These are phyloP conservation scores for Circinella umbellata DNA, from an alignment of 371 early-diverging fungal species.

Conservation along the genomic window DNA sequence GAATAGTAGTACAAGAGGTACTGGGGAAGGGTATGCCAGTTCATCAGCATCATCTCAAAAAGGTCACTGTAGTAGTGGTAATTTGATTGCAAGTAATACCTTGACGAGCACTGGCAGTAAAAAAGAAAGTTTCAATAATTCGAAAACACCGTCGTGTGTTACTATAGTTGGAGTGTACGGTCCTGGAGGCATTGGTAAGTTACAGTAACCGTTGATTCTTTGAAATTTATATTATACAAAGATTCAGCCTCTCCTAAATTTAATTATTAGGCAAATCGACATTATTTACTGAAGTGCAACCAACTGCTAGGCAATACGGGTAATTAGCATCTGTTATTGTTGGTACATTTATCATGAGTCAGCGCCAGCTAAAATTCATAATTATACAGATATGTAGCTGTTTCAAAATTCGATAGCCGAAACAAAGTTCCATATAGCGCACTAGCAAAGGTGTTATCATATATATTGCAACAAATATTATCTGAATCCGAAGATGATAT, in stretches of 20 bases:
- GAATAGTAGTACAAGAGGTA: too few relatives aligned
- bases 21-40: too few relatives aligned
- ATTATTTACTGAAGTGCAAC: conserved; percentile 38
- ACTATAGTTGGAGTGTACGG: conserved; percentile 42
- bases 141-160: conserved; percentile 24
- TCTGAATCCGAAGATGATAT: conserved; percentile 49
- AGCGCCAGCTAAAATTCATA: background rate
- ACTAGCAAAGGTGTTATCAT: conserved; percentile 41
- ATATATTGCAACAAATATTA: conserved; percentile 46
- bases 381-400: conserved; percentile 41
- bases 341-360: background rate
- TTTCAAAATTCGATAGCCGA: conserved; percentile 42
- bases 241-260: background rate
- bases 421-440: conserved; percentile 47
- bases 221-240: too few relatives aligned
- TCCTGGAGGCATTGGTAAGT: conserved; percentile 41
- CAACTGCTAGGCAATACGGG: conserved; percentile 45
- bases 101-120: conserved; percentile 18
- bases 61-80: conserved; percentile 36
- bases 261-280: conserved; percentile 40
- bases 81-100: conserved; percentile 34
- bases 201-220: too few relatives aligned
- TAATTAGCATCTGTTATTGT: conserved; percentile 10
- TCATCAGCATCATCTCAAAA: conserved; percentile 19
- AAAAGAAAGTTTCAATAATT: conserved; percentile 5